These are phyloP conservation scores for Arabidopsis thaliana DNA, from an alignment of 345 rosid genomes.

Conservation along the genomic window TAIR10.1 NC_003074.8:945001-945500, in stretches of 20 bases:
- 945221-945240: not conserved
- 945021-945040: too few species aligned
- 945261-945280: conserved; percentile 4
- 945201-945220: not conserved
- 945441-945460: conserved; percentile 45
- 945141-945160: not conserved
- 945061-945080: too few species aligned
- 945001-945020: too few species aligned
- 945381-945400: not conserved
- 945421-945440: not conserved
- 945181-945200: not conserved
- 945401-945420: not conserved
- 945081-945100: too few species aligned
- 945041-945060: too few species aligned
- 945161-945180: not conserved
- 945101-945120: too few species aligned
- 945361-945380: conserved; percentile 14
- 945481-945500: conserved; percentile 45
- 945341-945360: conserved; percentile 19
- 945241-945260: not conserved
- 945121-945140: too few species aligned
- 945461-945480: conserved; percentile 42
- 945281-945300: conserved; percentile 35
- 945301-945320: conserved; percentile 48
- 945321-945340: conserved; percentile 37